These are phyloP conservation scores for Colletotrichum sp. DNA, from an alignment of 2,329 filamentous ascomycete genomes.

Conservation along the genomic window DNA sequence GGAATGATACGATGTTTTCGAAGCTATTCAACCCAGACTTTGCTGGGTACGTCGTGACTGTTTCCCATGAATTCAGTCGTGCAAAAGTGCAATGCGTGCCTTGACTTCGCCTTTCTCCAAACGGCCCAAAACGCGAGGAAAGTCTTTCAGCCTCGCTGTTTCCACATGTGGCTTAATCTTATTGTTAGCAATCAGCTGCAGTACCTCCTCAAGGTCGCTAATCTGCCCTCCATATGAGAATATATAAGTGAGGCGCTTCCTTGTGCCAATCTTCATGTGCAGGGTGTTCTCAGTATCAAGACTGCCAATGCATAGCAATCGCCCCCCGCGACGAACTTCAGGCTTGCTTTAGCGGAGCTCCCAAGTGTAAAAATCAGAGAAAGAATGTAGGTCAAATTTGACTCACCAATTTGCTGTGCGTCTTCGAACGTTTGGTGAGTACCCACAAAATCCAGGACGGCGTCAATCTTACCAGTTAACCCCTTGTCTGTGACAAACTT, in stretches of 20 bases:
- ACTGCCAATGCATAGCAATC: conserved; percentile 43
- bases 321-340: conserved; percentile 37
- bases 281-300: conserved; percentile 42
- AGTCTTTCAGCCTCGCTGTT: conserved; percentile 32
- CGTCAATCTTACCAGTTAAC: conserved; percentile 27
- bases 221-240: conserved; percentile 49
- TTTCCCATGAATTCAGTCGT: background rate
- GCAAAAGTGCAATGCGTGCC: conserved; percentile 25
- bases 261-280: conserved; percentile 47
- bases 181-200: conserved; percentile 37
- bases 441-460: conserved; percentile 37
- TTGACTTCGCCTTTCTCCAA: conserved; percentile 39
- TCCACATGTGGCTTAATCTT: conserved; percentile 38
- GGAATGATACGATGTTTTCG: background rate
- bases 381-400: background rate
- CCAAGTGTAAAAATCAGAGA: background rate
- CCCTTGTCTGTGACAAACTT: conserved; percentile 31
- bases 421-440: conserved; percentile 40
- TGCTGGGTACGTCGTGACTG: background rate
- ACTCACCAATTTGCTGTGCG: conserved; percentile 36
- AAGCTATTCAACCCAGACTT: background rate
- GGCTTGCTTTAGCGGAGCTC: background rate
- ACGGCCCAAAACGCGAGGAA: conserved; percentile 35
- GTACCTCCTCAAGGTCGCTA: conserved; percentile 38
- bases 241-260: conserved; percentile 44